phyloP scores from a whole-genome alignment of 2,329 filamentous ascomycete species.

The Phaeoacremonium minimum region DNA sequence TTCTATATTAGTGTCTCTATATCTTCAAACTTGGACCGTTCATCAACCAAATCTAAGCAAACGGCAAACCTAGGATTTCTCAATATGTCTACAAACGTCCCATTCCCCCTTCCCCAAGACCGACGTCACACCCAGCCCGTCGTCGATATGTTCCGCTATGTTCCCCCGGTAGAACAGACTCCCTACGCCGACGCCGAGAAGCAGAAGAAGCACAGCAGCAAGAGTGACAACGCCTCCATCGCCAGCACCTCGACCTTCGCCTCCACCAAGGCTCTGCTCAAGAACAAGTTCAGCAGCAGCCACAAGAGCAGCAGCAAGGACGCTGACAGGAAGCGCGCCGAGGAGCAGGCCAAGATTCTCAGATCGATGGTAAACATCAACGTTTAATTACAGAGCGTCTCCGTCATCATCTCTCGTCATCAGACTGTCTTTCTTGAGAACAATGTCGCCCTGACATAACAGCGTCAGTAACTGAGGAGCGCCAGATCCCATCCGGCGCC shows the following conservation, averaged over 20 bases:
- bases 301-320: background rate
- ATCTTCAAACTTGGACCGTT: too few relatives aligned
- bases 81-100: too few relatives aligned
- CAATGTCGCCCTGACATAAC: too few relatives aligned
- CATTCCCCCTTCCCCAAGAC: background rate
- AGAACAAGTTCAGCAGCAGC: constrained; percentile 11
- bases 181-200: constrained; percentile 5
- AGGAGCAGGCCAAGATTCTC: constrained; percentile 6
- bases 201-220: constrained; percentile 1
- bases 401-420: too few relatives aligned
- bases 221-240: constrained; percentile 19
- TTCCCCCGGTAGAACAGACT: constrained; percentile 3
- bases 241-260: constrained; percentile 14
- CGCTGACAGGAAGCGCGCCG: constrained; percentile 2
- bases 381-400: too few relatives aligned
- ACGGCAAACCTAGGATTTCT: too few relatives aligned
- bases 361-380: background rate
- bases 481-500: too few relatives aligned
- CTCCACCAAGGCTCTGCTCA: constrained; percentile 15
- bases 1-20: too few relatives aligned
- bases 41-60: too few relatives aligned
- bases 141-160: constrained; percentile 4
- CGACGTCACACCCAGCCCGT: background rate
- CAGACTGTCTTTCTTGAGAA: too few relatives aligned
- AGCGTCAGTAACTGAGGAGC: too few relatives aligned